Percentiles rank a stretch among this genome's conserved stretches.
Evolutionary conservation across 2,329 filamentous ascomycete genomes (phyloP).

Genomic region (Monosporascus sp.): DNA sequence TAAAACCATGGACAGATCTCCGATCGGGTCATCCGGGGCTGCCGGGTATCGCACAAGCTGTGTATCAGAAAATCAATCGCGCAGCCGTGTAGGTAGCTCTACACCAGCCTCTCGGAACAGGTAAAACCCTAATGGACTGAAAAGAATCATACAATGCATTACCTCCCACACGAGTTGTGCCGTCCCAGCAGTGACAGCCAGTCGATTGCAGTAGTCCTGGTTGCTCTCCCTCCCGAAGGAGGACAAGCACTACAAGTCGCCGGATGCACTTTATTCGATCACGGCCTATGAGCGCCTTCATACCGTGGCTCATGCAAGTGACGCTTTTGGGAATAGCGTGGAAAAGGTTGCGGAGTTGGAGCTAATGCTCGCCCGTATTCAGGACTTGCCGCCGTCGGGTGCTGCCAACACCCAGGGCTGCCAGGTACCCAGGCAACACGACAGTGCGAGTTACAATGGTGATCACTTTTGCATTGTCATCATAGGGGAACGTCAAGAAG

Average conservation of each 20-base stretch:
- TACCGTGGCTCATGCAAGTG: slow-evolving; percentile 7
- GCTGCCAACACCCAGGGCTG: not conserved
- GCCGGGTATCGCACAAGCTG: too few species aligned
- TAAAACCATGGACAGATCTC: too few species aligned
- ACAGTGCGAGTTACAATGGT: not conserved
- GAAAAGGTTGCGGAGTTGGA: not conserved
- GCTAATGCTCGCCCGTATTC: slow-evolving; percentile 1
- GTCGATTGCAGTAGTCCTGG: not conserved
- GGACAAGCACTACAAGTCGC: too few species aligned
- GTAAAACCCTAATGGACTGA: too few species aligned
- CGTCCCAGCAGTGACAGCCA: not conserved
- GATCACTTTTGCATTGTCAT: slow-evolving; percentile 3
- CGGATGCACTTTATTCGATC: too few species aligned
- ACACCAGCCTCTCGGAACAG: too few species aligned
- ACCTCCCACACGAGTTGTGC: too few species aligned
- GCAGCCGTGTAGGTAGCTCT: too few species aligned
- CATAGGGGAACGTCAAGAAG: not conserved
- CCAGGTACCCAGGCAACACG: not conserved
- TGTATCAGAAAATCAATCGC: too few species aligned
- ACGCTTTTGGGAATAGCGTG: slow-evolving; percentile 9
- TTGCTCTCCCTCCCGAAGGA: too few species aligned
- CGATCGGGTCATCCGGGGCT: too few species aligned
- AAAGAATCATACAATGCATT: too few species aligned
- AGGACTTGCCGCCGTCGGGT: not conserved
- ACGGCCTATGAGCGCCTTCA: not conserved